These are phyloP conservation scores for Capronia epimyces DNA, from an alignment of 2,329 filamentous ascomycete genomes.

Conservation along the genomic window DNA sequence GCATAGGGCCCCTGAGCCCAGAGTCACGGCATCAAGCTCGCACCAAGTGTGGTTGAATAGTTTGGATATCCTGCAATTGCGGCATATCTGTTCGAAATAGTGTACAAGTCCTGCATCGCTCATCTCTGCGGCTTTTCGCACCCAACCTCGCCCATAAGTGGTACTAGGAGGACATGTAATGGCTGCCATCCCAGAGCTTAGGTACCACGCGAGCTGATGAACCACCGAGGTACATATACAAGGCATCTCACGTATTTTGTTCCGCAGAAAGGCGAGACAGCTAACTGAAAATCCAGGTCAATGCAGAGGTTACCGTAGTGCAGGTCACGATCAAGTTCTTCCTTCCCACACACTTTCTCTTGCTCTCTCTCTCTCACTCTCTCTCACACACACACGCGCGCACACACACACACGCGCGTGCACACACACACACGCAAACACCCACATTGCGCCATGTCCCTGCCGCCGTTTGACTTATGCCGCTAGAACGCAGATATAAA, in stretches of 20 bases:
- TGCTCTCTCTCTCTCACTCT: neutral
- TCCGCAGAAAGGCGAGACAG: neutral
- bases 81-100: neutral
- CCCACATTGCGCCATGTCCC: neutral
- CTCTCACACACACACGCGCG: too few species aligned
- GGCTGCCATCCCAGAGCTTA: too few species aligned
- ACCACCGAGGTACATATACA: neutral
- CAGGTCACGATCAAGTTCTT: too few species aligned
- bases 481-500: constrained; percentile 14
- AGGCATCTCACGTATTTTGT: neutral
- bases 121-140: neutral
- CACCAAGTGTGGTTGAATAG: neutral
- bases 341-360: too few species aligned
- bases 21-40: too few species aligned
- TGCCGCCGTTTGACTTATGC: constrained; percentile 1
- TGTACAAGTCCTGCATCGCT: neutral
- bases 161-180: too few species aligned
- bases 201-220: neutral
- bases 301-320: too few species aligned
- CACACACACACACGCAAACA: too few species aligned
- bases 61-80: neutral
- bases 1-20: too few species aligned
- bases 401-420: too few species aligned
- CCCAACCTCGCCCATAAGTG: too few species aligned
- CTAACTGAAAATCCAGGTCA: neutral